Evolutionary conservation across 2,329 filamentous ascomycete species (phyloP), one percentile per base, ranked within the genome.

Genomic region (Onygenales sp.): DNA sequence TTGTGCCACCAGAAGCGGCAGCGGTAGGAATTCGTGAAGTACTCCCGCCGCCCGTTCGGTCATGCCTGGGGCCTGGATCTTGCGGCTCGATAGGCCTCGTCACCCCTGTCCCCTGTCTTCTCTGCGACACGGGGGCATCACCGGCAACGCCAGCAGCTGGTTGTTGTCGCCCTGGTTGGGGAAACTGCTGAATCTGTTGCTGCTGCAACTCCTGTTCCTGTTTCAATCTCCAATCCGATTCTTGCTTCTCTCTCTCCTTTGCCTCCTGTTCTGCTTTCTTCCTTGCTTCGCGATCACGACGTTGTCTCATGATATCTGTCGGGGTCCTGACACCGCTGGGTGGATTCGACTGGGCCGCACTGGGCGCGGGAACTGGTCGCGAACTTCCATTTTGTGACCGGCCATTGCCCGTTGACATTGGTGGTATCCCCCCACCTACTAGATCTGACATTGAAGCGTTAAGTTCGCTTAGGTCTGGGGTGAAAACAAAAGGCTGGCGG

Each of bases 401-500:
- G 56, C 74, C 78, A 66, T 80, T 79, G 60, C 80, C 80, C 52
- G 52, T 54, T 50, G 67, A 59, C 52, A 64, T 65, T 55, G 65
- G 54, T 49, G 68, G 71, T 62, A 78, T 75, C 58, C 77, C 74
- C 63, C 76, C 76, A 65, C 82, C 80, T 65, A 82, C 78, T 62
- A 95, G 77, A 69, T 95, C 91, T 62, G 91, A 87, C 91, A 98
- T 97, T 64, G 83, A 82, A 61, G 91, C 88, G 79, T 88, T 86
- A 75, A 95, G 88, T 77, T 98, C 93, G 56, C 85, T 79, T 61
- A 85, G 74, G 70, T 95, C 90, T 27, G 87, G 80, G 7, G 90
- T 94, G 71, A 97, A 94, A 48, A 83, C 76, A 60, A 89, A 81
- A 2, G 92, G 90, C 46, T 85, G 81, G 45, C 91, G 86, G 60